Base-by-base conservation (phyloP, 2,329 filamentous ascomycete species). In the Fusarium veterinarium region DNA sequence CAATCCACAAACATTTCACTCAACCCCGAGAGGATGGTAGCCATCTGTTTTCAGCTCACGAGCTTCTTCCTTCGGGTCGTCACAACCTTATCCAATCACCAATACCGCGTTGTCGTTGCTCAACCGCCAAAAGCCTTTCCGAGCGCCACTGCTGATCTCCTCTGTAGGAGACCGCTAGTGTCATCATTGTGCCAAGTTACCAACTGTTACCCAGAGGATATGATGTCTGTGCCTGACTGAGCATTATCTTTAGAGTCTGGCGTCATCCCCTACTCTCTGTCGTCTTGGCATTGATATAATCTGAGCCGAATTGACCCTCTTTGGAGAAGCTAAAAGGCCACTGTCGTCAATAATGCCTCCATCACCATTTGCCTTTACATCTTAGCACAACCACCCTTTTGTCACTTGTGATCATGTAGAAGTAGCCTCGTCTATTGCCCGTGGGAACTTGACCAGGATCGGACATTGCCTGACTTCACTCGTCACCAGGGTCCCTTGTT, bases 71-170 rank as follows among this genome's bases (percentile, higher is more conserved):
- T 60, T 42, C 58, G 51, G 44, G 33, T 51, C 44, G 7, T 40
- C 16, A 23, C 56, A 40, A 46, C 37, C 33, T 49, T 37, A 16
- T 38, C 28, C 56, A 60, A 48, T 30, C 45, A 48, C 45, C 45
- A 48, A 60, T 52, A n/a, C 35, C 17, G 33, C 42, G 23, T 30
- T 31, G 42, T 58, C 51, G 40, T 59, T 49, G n/a, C 44, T 57
- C 55, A 46, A 45, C 60, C 52, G 30, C 58, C 31, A 45, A 67
- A 64, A 70, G 53, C 38, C 49, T 45, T 52, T 69, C 63, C 64
- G 45, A 69, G 51, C 57, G 69, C 69, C 70, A 73, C 70, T 59
- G 70, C 61, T 66, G 70, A 73, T 73, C 69, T 71, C 52, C 55
- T 66, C 69, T 73, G 52, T 23, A 65, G 59, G 46, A 60, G 60